Percentiles rank a stretch among this genome's conserved stretches.
These are phyloP conservation scores for Xylariomycetidae sp. DNA, from an alignment of 2,329 filamentous ascomycete species.

Conservation along the genomic window DNA sequence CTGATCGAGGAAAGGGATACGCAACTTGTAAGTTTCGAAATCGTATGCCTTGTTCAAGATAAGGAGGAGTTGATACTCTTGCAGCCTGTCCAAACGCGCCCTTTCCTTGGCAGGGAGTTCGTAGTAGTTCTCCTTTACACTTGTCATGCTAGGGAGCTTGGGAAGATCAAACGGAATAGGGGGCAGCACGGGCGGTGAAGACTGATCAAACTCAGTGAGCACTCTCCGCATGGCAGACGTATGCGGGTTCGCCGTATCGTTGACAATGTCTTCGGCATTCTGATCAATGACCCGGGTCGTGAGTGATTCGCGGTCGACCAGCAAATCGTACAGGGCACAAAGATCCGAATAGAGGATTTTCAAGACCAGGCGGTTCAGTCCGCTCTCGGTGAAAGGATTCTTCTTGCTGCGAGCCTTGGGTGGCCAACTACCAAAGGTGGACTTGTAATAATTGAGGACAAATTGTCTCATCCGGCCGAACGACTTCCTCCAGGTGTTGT, in stretches of 20 bases:
- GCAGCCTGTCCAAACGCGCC: constrained; percentile 65
- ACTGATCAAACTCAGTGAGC: constrained; percentile 83
- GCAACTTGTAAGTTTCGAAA: constrained; percentile 57
- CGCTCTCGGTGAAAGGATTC: constrained; percentile 80
- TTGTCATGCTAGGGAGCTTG: constrained; percentile 64
- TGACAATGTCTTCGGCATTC: constrained; percentile 49
- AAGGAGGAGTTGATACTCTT: constrained; percentile 71
- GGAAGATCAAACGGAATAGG: constrained; percentile 89
- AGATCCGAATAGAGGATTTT: constrained; percentile 82
- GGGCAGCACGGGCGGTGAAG: constrained; percentile 82
- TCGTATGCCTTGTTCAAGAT: constrained; percentile 82
- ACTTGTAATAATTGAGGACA: constrained; percentile 62
- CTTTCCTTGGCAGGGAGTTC: constrained; percentile 69
- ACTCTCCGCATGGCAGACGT: constrained; percentile 71
- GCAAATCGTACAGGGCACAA: constrained; percentile 78
- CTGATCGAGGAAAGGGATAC: constrained; percentile 60
- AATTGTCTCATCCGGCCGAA: constrained; percentile 74
- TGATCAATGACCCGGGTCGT: constrained; percentile 77
- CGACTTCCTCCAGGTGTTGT: constrained; percentile 75
- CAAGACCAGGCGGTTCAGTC: constrained; percentile 79
- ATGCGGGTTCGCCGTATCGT: constrained; percentile 53
- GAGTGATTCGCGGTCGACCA: constrained; percentile 73
- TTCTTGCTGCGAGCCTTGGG: constrained; percentile 90
- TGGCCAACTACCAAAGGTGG: constrained; percentile 68
- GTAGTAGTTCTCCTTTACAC: constrained; percentile 60